Evolutionary conservation across 345 rosid genomes (phyloP), one percentile per base, ranked within the genome.

Genomic region (Populus nigra): DNA sequence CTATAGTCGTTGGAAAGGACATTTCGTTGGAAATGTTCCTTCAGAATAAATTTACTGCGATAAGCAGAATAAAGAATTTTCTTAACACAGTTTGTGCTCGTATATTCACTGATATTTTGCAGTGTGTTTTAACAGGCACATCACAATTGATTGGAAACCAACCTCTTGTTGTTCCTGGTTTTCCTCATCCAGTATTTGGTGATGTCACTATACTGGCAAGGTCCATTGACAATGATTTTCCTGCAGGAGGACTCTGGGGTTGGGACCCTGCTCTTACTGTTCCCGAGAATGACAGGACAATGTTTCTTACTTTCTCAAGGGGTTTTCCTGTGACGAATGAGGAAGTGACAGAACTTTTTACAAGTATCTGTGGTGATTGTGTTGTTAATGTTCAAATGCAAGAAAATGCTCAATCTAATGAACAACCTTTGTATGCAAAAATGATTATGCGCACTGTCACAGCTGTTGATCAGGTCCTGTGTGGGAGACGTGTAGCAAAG

Each of bases 271-370:
- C 6, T 0, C 72, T 41, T 57, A 72, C 45, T 25, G 73, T 74
- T 11, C 66, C 83, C 0, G 87, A 83, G 62, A 88, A 88, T 20
- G 89, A 88, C 3, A 76, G 80, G 65, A 86, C 89, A 1, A 63
- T 88, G 88, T 86, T 88, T 36, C 82, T 86, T 3, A 88, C 89
- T 0, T 88, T 88, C 71, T 88, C 91, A 0, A 39, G 91, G 61
- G 91, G 89, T 0, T 88, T 88, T 73, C 87, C 86, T 0, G 91
- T 88, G 22, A 50, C 84, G 0, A 78, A 63, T 76, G 83, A 81
- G 18, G 91, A 88, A 73, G 86, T 86, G 65, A 78, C 62, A 50
- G 83, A 81, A 35, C 78, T 86, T 62, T 86, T 88, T 36, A 78
- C 76, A 0, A 47, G 59, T 3, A 72, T 75, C 62, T 76, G 43